Percentiles rank a stretch among this genome's conserved stretches.
phyloP scores from a whole-genome alignment of 345 rosid genomes.

The Aquilaria malaccensis region DNA sequence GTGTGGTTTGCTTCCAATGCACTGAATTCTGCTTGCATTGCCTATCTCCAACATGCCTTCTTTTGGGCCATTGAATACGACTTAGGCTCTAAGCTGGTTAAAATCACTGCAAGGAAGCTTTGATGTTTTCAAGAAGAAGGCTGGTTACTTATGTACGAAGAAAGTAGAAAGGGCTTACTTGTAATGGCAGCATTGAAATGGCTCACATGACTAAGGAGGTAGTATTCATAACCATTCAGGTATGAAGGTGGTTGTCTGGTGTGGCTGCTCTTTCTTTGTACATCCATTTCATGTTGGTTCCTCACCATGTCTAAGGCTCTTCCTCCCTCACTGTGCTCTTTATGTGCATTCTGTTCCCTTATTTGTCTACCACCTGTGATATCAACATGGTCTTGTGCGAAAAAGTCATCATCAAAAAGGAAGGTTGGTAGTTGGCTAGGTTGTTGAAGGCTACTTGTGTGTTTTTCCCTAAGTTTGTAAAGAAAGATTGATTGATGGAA shows the following conservation, averaged over 20 bases:
- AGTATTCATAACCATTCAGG: not conserved
- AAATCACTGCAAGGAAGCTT: not conserved
- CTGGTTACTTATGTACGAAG: not conserved
- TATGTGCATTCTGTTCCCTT: no score
- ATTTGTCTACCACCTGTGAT: no score
- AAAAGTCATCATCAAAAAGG: no score
- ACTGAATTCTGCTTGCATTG: not conserved
- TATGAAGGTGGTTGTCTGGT: no score
- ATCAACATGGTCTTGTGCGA: no score
- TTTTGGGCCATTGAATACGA: not conserved
- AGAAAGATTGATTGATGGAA: not conserved
- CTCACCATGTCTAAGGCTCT: no score
- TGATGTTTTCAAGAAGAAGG: not conserved
- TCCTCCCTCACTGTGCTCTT: no score
- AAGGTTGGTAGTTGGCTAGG: not conserved
- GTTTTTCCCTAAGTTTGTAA: not conserved
- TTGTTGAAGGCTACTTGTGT: not conserved
- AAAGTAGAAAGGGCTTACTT: not conserved
- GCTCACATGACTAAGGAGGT: no score
- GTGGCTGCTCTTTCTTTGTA: no score
- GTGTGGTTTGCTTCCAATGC: no score
- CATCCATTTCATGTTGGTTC: no score
- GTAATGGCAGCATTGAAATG: not conserved
- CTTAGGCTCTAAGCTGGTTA: not conserved
- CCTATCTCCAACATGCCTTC: not conserved